Percentiles rank a stretch among this genome's conserved stretches.
Evolutionary conservation across 768 basidiomycete genomes (phyloP).

Genomic region (Trametes villosa): DNA sequence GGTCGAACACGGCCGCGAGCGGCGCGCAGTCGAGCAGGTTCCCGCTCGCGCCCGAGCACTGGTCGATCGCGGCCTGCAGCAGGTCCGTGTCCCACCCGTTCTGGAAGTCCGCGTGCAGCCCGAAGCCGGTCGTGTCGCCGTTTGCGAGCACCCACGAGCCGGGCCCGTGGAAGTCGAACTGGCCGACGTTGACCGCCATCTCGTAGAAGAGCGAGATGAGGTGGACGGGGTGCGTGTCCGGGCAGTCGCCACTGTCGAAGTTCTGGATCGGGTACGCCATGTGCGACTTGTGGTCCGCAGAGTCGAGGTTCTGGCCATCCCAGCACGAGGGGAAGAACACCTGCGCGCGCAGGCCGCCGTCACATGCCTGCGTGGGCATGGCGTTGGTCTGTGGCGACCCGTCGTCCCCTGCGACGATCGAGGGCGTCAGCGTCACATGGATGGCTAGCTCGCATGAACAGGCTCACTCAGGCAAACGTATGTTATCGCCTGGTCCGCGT

Average conservation of each 20-base stretch:
- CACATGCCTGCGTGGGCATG: constrained; percentile 28
- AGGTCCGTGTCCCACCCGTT: constrained; percentile 29
- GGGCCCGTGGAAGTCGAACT: constrained; percentile 24
- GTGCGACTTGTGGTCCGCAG: constrained; percentile 43
- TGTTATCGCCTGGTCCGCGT: constrained; percentile 38
- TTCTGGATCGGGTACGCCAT: constrained; percentile 39
- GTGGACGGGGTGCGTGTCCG: constrained; percentile 30
- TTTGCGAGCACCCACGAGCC: constrained; percentile 29
- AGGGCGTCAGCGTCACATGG: not conserved
- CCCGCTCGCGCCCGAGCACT: constrained; percentile 31
- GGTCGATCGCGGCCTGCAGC: constrained; percentile 30
- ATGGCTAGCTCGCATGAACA: not conserved
- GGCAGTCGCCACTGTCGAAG: constrained; percentile 31
- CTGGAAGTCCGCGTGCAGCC: constrained; percentile 32
- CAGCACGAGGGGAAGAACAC: constrained; percentile 42
- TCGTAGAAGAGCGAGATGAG: constrained; percentile 34
- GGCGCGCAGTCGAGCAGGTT: constrained; percentile 30
- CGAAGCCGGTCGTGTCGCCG: constrained; percentile 31
- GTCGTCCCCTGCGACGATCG: constrained; percentile 26
- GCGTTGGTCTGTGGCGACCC: constrained; percentile 24
- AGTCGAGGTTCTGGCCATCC: constrained; percentile 45
- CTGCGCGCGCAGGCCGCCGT: constrained; percentile 35
- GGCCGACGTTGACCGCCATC: constrained; percentile 21
- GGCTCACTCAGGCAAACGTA: constrained; percentile 34
- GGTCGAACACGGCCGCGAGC: constrained; percentile 27